These are phyloP conservation scores for Blastomyces emzantsi DNA, from an alignment of 2,329 filamentous ascomycete genomes.

Conservation along the genomic window DNA sequence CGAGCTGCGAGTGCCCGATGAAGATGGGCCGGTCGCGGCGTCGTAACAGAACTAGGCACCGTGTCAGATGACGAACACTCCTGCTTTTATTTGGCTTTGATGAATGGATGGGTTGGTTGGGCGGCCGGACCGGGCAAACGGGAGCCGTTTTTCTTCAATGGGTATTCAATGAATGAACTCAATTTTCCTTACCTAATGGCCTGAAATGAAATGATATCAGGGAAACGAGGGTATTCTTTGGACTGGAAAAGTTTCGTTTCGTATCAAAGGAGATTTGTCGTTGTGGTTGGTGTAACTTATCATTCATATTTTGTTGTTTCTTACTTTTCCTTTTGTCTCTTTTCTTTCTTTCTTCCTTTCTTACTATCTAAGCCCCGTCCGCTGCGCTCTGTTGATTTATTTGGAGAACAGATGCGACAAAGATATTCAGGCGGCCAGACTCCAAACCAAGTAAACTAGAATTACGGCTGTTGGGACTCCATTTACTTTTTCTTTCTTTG, in stretches of 20 bases:
- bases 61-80: not conserved
- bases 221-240: not conserved
- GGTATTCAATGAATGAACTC: not conserved
- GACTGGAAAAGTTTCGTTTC: not conserved
- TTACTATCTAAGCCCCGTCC: not conserved
- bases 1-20: constrained; percentile 33
- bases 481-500: too few relatives aligned
- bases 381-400: not conserved
- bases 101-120: not conserved
- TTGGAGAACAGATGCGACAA: not conserved
- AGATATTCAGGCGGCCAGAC: not conserved
- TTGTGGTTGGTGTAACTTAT: not conserved
- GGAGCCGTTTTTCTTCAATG: not conserved
- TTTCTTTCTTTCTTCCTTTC: too few relatives aligned
- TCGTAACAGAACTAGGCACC: constrained; percentile 1
- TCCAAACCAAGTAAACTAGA: too few relatives aligned
- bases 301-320: not conserved
- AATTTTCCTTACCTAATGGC: not conserved
- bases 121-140: not conserved
- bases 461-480: too few relatives aligned
- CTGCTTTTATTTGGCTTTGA: not conserved
- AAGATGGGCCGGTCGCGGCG: constrained; percentile 19
- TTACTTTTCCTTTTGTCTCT: not conserved
- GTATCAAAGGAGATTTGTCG: not conserved
- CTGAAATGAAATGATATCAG: not conserved